Percentiles rank a stretch among this genome's conserved stretches.
phyloP scores from a whole-genome alignment of 768 basidiomycete genomes.

The Mycena filopes region DNA sequence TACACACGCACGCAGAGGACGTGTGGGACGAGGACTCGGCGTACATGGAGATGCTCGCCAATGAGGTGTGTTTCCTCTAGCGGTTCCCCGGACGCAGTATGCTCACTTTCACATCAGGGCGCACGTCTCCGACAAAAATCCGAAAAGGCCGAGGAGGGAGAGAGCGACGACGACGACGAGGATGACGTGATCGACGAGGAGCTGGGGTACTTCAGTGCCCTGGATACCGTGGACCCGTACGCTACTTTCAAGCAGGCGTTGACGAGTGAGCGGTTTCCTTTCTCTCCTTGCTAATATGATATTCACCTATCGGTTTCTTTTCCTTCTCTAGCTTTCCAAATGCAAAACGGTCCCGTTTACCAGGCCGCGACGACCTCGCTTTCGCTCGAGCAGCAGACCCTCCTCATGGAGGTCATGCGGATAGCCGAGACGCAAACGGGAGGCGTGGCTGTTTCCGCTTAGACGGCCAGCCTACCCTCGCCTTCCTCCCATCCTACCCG shows the following conservation, averaged over 20 bases:
- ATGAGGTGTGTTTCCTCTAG: conserved; percentile 62
- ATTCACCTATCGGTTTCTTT: neutral
- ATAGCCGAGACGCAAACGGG: conserved; percentile 63
- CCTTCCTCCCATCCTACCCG: neutral
- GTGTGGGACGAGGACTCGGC: conserved; percentile 93
- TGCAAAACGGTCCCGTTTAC: conserved; percentile 73
- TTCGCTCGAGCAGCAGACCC: conserved; percentile 78
- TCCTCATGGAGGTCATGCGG: conserved; percentile 88
- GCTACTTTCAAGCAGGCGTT: conserved; percentile 81
- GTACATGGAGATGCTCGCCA: conserved; percentile 87
- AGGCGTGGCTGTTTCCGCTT: conserved; percentile 21
- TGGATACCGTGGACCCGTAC: conserved; percentile 85
- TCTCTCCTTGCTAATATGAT: conserved; percentile 24
- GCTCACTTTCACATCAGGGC: conserved; percentile 55
- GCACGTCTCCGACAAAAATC: conserved; percentile 76
- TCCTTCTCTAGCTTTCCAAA: conserved; percentile 71
- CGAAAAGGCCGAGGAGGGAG: conserved; percentile 64
- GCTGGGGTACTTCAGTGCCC: conserved; percentile 84
- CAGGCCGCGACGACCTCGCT: conserved; percentile 79
- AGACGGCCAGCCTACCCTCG: neutral
- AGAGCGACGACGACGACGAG: conserved; percentile 62
- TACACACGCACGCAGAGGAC: conserved; percentile 64
- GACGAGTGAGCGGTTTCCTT: conserved; percentile 64
- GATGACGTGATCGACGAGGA: conserved; percentile 79
- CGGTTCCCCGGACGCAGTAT: conserved; percentile 9